Base-by-base conservation (phyloP, 352 stramenopile genomes). In the Phytopythium mirpurense region DNA sequence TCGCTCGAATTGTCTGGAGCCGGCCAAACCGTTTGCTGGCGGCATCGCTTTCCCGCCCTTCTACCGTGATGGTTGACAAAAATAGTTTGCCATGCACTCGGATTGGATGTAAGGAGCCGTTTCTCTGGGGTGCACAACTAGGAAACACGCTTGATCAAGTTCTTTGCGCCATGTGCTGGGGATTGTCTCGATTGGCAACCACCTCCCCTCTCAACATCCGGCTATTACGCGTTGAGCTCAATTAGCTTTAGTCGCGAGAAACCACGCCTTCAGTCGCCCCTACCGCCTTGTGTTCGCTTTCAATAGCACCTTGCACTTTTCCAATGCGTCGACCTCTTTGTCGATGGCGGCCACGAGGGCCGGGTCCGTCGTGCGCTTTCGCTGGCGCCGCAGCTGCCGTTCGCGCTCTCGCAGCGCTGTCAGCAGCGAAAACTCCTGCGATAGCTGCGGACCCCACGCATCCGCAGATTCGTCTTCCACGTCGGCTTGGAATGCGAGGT, bases 271-370 rank as follows among this genome's bases (percentile, higher is more conserved):
- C 16, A 46, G 24, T 57, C 47, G 14, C 12, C 18, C 14, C 15
- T 42, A 19, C 55, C 64, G 61, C 62, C 75, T 83, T 26, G 85
- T 62, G 50, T 74, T 82, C 34, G 74, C 62, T 72, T 90, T 88
- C 19, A 86, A 47, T 40, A 70, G 57, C 35, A 52, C 51, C 50
- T 86, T 90, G 59, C 76, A 88, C 63, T 76, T 56, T 23, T 65
- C 59, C 52, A 90, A 65, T 40, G 70, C 65, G 21, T 67, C 57
- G 48, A 90, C 52, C 45, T 90, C 74, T 29, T 64, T 70, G 51
- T 83, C 72, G 32, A 88, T 65, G 5, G 68, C 65, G 29, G 60
- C 58, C 2, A 67, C 45, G 9, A 78, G 50, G 38, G 27, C 51
- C 9, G 48, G 23, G 34, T 71, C 62, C 2, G 23, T 62, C 29